phyloP scores from a whole-genome alignment of 805 yeast genomes.

The Metschnikowia anglica region DNA sequence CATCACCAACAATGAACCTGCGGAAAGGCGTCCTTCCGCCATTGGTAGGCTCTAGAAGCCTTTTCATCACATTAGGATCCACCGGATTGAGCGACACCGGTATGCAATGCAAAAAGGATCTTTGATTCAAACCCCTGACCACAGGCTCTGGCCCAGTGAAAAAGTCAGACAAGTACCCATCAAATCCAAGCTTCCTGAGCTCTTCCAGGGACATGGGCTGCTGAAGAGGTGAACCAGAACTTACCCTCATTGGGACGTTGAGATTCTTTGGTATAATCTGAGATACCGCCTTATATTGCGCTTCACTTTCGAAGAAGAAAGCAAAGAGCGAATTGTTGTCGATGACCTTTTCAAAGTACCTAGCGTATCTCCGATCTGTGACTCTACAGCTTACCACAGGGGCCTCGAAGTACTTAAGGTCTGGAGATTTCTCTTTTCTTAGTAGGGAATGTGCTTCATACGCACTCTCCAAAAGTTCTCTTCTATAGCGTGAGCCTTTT shows the following conservation, averaged over 20 bases:
- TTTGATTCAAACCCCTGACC: conserved; percentile 65
- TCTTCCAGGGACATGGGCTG: conserved; percentile 28
- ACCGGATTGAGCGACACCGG: conserved; percentile 58
- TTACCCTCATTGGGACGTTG: conserved; percentile 59
- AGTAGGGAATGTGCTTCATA: conserved; percentile 38
- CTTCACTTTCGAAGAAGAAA: conserved; percentile 56
- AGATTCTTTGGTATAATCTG: conserved; percentile 34
- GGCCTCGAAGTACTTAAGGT: conserved; percentile 63
- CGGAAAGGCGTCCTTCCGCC: conserved; percentile 47
- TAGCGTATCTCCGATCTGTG: conserved; percentile 48
- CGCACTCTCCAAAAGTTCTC: conserved; percentile 42
- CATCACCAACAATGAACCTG: conserved; percentile 61
- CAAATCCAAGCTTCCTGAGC: conserved; percentile 62
- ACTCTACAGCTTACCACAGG: conserved; percentile 66
- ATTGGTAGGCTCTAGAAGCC: conserved; percentile 31
- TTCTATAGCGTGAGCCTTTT: conserved; percentile 26
- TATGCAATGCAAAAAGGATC: conserved; percentile 46
- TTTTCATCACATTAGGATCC: conserved; percentile 42
- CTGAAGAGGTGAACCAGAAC: conserved; percentile 17
- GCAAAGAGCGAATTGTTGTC: conserved; percentile 56
- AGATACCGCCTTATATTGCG: conserved; percentile 49
- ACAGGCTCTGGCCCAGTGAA: conserved; percentile 73
- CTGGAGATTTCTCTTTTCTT: conserved; percentile 32
- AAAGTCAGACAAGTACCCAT: conserved; percentile 72
- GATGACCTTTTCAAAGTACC: conserved; percentile 57